These are phyloP conservation scores for Russula sp. DNA, from an alignment of 768 basidiomycete genomes.

Conservation along the genomic window DNA sequence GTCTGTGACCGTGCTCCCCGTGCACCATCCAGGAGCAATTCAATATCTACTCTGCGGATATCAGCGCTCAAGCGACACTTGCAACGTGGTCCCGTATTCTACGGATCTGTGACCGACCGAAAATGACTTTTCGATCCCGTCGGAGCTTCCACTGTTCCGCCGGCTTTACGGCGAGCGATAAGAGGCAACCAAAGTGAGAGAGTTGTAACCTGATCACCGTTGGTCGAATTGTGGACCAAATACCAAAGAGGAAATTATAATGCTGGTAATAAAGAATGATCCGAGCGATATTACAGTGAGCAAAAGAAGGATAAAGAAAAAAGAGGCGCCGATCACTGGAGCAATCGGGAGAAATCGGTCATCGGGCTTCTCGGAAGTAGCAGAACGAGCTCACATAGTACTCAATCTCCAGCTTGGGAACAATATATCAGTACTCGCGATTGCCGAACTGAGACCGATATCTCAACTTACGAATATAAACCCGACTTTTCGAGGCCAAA, in stretches of 20 bases:
- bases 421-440: background rate
- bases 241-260: background rate
- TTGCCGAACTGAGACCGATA: background rate
- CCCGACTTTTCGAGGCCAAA: slow-evolving; percentile 78
- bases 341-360: slow-evolving; percentile 7
- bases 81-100: background rate
- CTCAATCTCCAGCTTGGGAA: slow-evolving; percentile 83
- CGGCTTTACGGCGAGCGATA: background rate
- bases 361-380: background rate
- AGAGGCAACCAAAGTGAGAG: too few relatives aligned
- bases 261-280: background rate
- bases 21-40: background rate
- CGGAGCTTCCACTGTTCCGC: background rate
- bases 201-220: too few relatives aligned
- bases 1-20: background rate
- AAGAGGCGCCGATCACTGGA: slow-evolving; percentile 7
- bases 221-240: too few relatives aligned
- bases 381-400: slow-evolving; percentile 61
- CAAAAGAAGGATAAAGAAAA: background rate
- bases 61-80: slow-evolving; percentile 1
- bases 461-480: slow-evolving; percentile 78
- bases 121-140: background rate
- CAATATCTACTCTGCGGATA: background rate
- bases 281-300: too few relatives aligned
- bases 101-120: slow-evolving; percentile 4